Conservation (phyloP, 257 asterid genomes). For the Solanum rostratum region DNA sequence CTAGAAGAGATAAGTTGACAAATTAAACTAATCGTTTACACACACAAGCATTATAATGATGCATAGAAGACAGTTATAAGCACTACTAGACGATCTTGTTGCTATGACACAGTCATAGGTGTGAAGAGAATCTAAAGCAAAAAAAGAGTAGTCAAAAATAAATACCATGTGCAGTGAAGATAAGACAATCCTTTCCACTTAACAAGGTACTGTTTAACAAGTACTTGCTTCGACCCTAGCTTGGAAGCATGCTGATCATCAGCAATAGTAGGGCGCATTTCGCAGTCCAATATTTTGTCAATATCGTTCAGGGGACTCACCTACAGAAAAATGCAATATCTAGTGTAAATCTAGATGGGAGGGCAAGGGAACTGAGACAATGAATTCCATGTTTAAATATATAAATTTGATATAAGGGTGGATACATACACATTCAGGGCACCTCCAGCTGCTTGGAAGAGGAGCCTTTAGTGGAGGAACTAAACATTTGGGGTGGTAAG, state of each 20-base stretch:
- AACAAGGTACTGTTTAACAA: constrained; percentile 81
- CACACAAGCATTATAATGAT: not conserved
- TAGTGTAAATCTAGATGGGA: not conserved
- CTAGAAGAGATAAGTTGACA: not conserved
- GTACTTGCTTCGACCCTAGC: constrained; percentile 66
- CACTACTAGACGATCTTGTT: not conserved
- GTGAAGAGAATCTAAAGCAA: not conserved
- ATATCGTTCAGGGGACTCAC: constrained; percentile 78
- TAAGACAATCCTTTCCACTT: constrained; percentile 94
- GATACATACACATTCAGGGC: constrained; percentile 89
- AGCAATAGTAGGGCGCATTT: constrained; percentile 70
- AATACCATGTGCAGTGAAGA: constrained; percentile 89
- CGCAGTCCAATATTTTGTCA: constrained; percentile 85
- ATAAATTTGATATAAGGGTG: constrained; percentile 1
- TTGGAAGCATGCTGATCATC: constrained; percentile 55
- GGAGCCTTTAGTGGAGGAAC: constrained; percentile 57
- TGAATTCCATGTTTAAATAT: constrained; percentile 1
- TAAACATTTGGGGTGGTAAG: constrained; percentile 79
- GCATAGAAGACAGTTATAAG: not conserved
- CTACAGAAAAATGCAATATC: constrained; percentile 21
- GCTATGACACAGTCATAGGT: not conserved
- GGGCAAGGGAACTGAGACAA: not conserved
- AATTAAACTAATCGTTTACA: not conserved
- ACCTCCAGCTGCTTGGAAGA: constrained; percentile 67
- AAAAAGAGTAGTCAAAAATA: not conserved